phyloP scores from a whole-genome alignment of 1,284 basidiomycete genomes.

The Trametes polyzona region DNA sequence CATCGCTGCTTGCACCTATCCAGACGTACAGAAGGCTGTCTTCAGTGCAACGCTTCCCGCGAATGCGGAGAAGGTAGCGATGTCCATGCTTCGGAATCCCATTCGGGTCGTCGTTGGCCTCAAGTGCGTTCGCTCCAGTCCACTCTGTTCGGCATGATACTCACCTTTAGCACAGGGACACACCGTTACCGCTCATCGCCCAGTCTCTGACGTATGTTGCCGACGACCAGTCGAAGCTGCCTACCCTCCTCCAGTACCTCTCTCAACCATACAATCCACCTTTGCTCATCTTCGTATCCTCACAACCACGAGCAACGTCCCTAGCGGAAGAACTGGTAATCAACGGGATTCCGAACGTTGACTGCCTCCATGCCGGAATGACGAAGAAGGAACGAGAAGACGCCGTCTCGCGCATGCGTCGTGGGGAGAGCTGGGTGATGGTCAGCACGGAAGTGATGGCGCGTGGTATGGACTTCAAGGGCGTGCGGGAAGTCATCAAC shows the following conservation, averaged over 20 bases:
- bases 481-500: constrained; percentile 93
- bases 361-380: constrained; percentile 90
- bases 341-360: constrained; percentile 86
- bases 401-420: constrained; percentile 82
- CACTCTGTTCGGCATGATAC: constrained; percentile 10
- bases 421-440: constrained; percentile 90
- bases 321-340: constrained; percentile 86
- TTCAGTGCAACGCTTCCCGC: constrained; percentile 96
- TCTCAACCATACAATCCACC: constrained; percentile 90
- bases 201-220: constrained; percentile 92
- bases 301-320: constrained; percentile 89
- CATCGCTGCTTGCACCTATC: constrained; percentile 78
- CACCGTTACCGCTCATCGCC: constrained; percentile 77
- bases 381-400: constrained; percentile 88
- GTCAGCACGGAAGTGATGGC: constrained; percentile 95
- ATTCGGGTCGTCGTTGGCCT: constrained; percentile 92
- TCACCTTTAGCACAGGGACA: constrained; percentile 72
- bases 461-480: constrained; percentile 97
- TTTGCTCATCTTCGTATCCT: constrained; percentile 92
- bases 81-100: constrained; percentile 82
- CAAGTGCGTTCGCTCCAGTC: constrained; percentile 66
- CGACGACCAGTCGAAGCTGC: constrained; percentile 91
- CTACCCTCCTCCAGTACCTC: constrained; percentile 81
- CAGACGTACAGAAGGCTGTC: constrained; percentile 82
- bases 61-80: constrained; percentile 85